These are phyloP conservation scores for Striga asiatica DNA, from an alignment of 257 asterid genomes.

Conservation along the genomic window DNA sequence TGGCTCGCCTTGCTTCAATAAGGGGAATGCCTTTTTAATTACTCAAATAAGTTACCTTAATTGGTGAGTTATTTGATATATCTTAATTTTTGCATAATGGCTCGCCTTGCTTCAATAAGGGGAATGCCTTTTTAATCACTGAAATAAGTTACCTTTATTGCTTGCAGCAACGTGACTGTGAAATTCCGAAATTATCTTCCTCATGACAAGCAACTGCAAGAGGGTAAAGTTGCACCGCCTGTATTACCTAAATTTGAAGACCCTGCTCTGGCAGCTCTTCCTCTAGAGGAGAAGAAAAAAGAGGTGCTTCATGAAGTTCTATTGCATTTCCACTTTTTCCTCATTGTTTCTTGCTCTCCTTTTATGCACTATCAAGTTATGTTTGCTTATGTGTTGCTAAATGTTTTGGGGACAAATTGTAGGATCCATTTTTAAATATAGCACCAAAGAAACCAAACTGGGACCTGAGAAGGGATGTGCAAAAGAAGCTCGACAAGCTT, in stretches of 20 bases:
- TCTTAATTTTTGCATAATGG: too few relatives aligned
- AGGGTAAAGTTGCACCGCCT: conserved; percentile 85
- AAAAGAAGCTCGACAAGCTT: conserved; percentile 84
- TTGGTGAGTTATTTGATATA: too few relatives aligned
- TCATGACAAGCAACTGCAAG: conserved; percentile 91
- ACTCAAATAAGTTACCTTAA: too few relatives aligned
- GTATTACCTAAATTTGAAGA: conserved; percentile 82
- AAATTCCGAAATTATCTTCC: conserved; percentile 96
- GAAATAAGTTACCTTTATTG: too few relatives aligned
- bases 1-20: too few relatives aligned
- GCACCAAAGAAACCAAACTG: conserved; percentile 98
- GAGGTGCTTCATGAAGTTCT: conserved; percentile 41
- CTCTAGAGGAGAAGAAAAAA: conserved; percentile 57
- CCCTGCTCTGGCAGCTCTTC: conserved; percentile 52
- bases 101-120: too few relatives aligned
- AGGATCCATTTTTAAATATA: conserved; percentile 91
- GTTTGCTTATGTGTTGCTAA: neutral
- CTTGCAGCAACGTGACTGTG: conserved; percentile 53
- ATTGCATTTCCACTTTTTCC: neutral
- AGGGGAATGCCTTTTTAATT: too few relatives aligned
- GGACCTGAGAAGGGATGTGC: conserved; percentile 94
- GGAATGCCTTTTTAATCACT: too few relatives aligned
- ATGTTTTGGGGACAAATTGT: conserved; percentile 5
- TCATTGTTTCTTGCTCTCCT: neutral
- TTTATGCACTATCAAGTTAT: too few relatives aligned